Evolutionary conservation across 176 grass and related monocot species (phyloP).

Genomic region (Phragmites australis): DNA sequence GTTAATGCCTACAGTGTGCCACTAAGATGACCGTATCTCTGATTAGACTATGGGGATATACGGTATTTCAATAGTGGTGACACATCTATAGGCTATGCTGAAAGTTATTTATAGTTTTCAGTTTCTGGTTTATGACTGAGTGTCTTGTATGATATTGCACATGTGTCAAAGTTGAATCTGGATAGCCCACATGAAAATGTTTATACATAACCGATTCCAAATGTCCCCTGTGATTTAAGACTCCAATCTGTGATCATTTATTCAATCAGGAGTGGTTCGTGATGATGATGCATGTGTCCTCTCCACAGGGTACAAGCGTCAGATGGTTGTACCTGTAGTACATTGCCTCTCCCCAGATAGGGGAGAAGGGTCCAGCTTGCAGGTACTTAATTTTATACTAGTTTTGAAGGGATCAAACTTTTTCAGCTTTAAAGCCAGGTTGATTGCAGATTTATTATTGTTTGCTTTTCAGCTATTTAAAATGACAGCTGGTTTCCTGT

Average conservation of each 20-base stretch:
- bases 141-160: neutral
- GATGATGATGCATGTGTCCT: slow-evolving; percentile 9
- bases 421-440: neutral
- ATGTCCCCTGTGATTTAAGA: neutral
- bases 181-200: neutral
- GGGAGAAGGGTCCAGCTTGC: slow-evolving; percentile 41
- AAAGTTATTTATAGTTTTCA: neutral
- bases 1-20: neutral
- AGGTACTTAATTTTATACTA: slow-evolving; percentile 47
- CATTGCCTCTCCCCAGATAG: slow-evolving; percentile 30
- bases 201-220: neutral
- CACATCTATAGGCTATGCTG: neutral
- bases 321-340: slow-evolving; percentile 12
- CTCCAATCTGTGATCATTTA: neutral
- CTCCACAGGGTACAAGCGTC: slow-evolving; percentile 38
- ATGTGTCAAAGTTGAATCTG: neutral
- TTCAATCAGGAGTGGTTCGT: slow-evolving; percentile 3
- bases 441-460: neutral
- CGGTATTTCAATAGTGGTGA: neutral
- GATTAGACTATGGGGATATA: neutral
- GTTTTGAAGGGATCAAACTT: slow-evolving; percentile 4
- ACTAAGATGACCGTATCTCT: neutral
- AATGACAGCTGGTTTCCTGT: neutral
- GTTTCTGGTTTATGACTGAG: neutral
- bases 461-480: neutral